Evolutionary conservation across 805 yeast genomes (phyloP).

Genomic region (Jamesozyma hellenica): DNA sequence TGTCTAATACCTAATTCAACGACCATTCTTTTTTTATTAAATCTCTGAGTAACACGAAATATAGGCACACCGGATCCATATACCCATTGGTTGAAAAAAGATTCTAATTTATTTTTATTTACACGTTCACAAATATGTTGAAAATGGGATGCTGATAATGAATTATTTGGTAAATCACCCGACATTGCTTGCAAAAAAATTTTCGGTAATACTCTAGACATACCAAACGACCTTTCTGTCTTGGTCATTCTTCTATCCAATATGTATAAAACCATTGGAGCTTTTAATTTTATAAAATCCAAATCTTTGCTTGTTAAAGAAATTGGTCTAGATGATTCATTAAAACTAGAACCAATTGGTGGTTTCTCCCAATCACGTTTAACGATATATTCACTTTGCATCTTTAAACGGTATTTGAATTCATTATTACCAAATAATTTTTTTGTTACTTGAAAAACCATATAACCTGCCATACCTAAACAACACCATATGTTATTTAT

Average conservation of each 20-base stretch:
- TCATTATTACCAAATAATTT: constrained; percentile 77
- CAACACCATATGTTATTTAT: constrained; percentile 84
- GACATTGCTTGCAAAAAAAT: constrained; percentile 90
- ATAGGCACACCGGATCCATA: constrained; percentile 81
- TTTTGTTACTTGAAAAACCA: constrained; percentile 64
- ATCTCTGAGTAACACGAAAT: constrained; percentile 79
- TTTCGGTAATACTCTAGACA: constrained; percentile 84
- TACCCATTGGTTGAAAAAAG: constrained; percentile 90
- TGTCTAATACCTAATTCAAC: constrained; percentile 92
- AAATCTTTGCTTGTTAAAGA: constrained; percentile 37
- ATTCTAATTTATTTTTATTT: constrained; percentile 70
- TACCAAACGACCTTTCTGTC: constrained; percentile 87
- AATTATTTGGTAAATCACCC: constrained; percentile 74
- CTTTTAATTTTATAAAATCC: constrained; percentile 61
- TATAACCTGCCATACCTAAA: constrained; percentile 71
- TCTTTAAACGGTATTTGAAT: constrained; percentile 59
- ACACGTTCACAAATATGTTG: constrained; percentile 93
- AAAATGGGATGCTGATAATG: constrained; percentile 72
- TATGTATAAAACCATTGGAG: constrained; percentile 77
- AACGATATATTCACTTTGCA: constrained; percentile 55
- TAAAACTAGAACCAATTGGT: constrained; percentile 65
- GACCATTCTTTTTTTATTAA: constrained; percentile 87
- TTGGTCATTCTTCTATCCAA: constrained; percentile 90
- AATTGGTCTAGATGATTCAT: constrained; percentile 23
- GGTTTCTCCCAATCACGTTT: constrained; percentile 67